These are phyloP conservation scores for Tuber umbilicatum DNA, from an alignment of 495 filamentous ascomycete genomes.

Conservation along the genomic window DNA sequence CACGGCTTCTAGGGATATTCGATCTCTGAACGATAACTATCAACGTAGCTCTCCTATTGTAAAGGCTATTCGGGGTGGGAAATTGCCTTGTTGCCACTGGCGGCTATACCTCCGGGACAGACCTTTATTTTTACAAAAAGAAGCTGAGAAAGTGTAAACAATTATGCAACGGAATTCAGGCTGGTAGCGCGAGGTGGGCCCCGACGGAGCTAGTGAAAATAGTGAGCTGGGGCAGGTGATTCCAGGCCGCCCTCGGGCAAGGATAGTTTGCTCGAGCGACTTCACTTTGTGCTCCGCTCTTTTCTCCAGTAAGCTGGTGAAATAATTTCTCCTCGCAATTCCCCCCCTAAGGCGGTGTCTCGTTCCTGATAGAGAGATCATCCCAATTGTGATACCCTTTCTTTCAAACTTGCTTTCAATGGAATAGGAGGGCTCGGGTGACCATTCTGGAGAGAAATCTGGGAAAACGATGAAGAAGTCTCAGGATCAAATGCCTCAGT, in stretches of 20 bases:
- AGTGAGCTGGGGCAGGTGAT: not conserved
- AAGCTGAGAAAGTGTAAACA: not conserved
- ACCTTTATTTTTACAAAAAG: too few relatives aligned
- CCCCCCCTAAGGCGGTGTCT: not conserved
- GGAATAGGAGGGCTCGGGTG: not conserved
- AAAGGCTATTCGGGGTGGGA: too few relatives aligned
- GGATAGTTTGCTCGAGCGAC: not conserved
- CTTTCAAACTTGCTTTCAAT: not conserved
- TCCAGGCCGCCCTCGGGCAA: not conserved
- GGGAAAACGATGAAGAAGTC: not conserved
- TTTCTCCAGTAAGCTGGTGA: not conserved
- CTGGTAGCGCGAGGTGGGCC: not conserved
- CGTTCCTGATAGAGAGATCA: not conserved
- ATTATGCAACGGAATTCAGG: not conserved
- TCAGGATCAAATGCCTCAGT: not conserved
- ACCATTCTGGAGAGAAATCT: not conserved
- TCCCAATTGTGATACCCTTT: not conserved
- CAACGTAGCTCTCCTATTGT: too few relatives aligned
- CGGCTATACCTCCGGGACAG: too few relatives aligned
- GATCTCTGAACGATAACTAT: too few relatives aligned
- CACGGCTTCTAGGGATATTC: too few relatives aligned
- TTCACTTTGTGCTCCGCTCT: not conserved
- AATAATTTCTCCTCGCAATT: not conserved
- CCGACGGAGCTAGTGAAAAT: not conserved
- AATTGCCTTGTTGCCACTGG: too few relatives aligned